These are phyloP conservation scores for Pseudoscleropodium purum DNA, from an alignment of 225 moss, liverwort and hornwort species.

Conservation along the genomic window DNA sequence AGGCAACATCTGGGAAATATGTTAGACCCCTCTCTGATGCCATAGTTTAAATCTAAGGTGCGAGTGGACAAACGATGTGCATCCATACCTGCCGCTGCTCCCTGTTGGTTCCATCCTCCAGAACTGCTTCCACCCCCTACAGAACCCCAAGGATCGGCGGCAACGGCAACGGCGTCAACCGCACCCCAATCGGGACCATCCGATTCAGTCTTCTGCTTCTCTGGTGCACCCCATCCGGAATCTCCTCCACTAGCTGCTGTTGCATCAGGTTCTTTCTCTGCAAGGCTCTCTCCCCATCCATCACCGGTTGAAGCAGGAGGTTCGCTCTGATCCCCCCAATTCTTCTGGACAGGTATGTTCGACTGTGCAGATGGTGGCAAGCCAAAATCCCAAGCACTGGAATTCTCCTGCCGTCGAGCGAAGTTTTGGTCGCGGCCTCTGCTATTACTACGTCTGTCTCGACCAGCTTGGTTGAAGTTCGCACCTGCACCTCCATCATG, in stretches of 20 bases:
- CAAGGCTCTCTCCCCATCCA: constrained; percentile 9
- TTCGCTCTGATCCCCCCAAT: neutral
- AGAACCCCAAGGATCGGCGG: constrained; percentile 5
- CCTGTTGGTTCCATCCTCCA: constrained; percentile 9
- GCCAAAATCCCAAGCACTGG: constrained; percentile 39
- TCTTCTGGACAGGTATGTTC: neutral
- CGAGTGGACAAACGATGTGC: neutral
- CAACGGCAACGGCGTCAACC: neutral
- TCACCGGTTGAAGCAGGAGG: constrained; percentile 10
- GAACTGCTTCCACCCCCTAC: constrained; percentile 6
- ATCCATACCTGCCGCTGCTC: constrained; percentile 4
- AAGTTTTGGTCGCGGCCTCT: neutral
- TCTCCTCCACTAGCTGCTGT: neutral
- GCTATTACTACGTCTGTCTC: neutral
- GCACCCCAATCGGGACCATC: constrained; percentile 17
- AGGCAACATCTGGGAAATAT: neutral
- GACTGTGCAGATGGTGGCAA: constrained; percentile 7
- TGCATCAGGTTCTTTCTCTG: neutral
- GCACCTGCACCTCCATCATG: neutral
- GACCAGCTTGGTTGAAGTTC: neutral
- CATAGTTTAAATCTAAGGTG: neutral
- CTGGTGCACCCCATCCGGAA: constrained; percentile 12
- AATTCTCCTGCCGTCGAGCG: neutral
- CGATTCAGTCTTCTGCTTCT: neutral
- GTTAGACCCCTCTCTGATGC: neutral